Conservation (phyloP, 176 grass and related monocot genomes). For the Chloris gayana region DNA sequence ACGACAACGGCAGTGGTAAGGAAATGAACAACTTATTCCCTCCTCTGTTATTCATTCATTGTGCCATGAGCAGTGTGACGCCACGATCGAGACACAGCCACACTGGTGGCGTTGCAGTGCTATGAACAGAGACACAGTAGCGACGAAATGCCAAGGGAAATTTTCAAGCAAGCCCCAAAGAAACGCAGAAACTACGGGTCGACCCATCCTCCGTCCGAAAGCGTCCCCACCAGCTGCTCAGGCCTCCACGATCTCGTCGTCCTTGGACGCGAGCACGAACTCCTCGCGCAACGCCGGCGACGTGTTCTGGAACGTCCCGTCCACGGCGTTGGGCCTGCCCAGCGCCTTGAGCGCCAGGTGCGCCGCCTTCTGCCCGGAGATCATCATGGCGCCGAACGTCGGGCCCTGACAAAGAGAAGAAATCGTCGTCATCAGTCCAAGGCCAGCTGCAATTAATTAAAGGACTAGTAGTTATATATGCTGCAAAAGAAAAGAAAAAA, state of each 20-base stretch:
- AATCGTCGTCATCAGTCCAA: not conserved
- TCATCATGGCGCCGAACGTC: slow-evolving; percentile 99
- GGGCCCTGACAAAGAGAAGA: slow-evolving; percentile 57
- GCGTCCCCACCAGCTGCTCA: slow-evolving; percentile 14
- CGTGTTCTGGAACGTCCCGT: slow-evolving; percentile 55
- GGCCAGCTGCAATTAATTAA: too few relatives aligned
- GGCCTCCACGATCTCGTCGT: slow-evolving; percentile 66
- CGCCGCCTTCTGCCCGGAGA: slow-evolving; percentile 98
- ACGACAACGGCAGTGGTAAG: not conserved
- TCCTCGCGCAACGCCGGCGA: slow-evolving; percentile 41
- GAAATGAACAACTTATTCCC: slow-evolving; percentile 9
- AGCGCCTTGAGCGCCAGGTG: slow-evolving; percentile 88
- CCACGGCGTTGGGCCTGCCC: slow-evolving; percentile 85
- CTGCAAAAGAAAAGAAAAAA: too few relatives aligned
- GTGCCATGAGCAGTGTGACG: not conserved
- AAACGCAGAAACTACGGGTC: not conserved
- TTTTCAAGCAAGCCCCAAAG: not conserved
- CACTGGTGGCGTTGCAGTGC: not conserved
- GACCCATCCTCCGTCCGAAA: too few relatives aligned
- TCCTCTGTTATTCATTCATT: slow-evolving; percentile 17
- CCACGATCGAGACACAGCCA: not conserved
- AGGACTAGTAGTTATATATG: too few relatives aligned
- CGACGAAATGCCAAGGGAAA: slow-evolving; percentile 1
- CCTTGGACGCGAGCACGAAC: slow-evolving; percentile 69
- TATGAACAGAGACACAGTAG: slow-evolving; percentile 31